phyloP scores from a whole-genome alignment of 2,329 filamentous ascomycete species.

The Colletotrichum musicola region DNA sequence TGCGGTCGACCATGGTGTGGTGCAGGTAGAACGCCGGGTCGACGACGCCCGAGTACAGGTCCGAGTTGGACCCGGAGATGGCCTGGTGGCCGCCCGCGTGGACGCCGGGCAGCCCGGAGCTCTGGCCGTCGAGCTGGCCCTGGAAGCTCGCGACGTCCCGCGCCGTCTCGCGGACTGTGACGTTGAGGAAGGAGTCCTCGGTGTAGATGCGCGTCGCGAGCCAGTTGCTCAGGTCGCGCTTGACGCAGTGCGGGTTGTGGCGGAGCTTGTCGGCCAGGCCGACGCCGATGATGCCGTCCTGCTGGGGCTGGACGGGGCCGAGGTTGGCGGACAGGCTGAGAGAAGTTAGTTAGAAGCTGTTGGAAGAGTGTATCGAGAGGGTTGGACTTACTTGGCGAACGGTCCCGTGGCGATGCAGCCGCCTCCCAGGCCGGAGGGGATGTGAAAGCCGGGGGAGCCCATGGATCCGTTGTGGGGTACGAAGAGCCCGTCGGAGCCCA shows the following conservation, averaged over 20 bases:
- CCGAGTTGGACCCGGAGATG: conserved; percentile 51
- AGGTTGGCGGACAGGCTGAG: conserved; percentile 44
- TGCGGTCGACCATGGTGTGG: conserved; percentile 9
- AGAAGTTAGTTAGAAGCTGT: not conserved
- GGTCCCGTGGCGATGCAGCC: conserved; percentile 50
- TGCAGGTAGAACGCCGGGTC: conserved; percentile 17
- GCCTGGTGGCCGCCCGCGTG: conserved; percentile 31
- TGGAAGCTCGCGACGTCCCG: conserved; percentile 50
- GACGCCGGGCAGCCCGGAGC: conserved; percentile 43
- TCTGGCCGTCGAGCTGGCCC: conserved; percentile 54
- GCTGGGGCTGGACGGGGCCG: conserved; percentile 44
- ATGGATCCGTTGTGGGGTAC: conserved; percentile 43
- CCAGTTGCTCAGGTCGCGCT: conserved; percentile 42
- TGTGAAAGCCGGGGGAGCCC: conserved; percentile 34
- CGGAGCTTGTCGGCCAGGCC: conserved; percentile 11
- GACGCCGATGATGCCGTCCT: conserved; percentile 4
- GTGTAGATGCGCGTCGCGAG: conserved; percentile 40
- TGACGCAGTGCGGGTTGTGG: conserved; percentile 49
- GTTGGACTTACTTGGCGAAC: conserved; percentile 40
- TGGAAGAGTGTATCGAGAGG: accelerated
- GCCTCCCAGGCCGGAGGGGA: conserved; percentile 52
- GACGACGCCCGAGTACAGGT: conserved; percentile 54
- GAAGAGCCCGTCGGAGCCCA: conserved; percentile 53
- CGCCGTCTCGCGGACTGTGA: conserved; percentile 40
- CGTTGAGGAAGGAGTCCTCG: conserved; percentile 39